Evolutionary conservation across 441 rosid genomes (phyloP).

Genomic region (Brassica hybrid): DNA sequence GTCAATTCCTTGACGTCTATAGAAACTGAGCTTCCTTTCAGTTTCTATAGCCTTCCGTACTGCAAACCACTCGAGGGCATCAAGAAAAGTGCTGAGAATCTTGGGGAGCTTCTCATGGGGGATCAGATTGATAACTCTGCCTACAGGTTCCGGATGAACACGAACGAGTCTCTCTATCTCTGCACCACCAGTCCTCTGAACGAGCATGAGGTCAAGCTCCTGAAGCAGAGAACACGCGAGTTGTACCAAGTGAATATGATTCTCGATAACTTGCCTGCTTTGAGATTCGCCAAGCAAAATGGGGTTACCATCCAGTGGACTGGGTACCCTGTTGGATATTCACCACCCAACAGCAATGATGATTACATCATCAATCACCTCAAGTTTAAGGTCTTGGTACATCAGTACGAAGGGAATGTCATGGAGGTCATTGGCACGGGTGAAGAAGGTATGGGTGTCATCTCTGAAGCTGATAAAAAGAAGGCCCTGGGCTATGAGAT

Average conservation of each 20-base stretch:
- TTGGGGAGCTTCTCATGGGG: constrained; percentile 98
- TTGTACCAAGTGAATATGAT: constrained; percentile 93
- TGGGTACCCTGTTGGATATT: constrained; percentile 91
- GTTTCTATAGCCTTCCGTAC: constrained; percentile 87
- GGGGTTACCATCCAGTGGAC: constrained; percentile 89
- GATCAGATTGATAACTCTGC: constrained; percentile 95
- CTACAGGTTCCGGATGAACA: constrained; percentile 77
- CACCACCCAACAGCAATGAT: constrained; percentile 72
- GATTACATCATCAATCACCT: constrained; percentile 92
- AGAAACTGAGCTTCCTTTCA: constrained; percentile 90
- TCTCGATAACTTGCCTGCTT: constrained; percentile 90
- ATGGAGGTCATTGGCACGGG: constrained; percentile 93
- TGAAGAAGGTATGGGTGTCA: constrained; percentile 91
- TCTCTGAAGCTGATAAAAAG: constrained; percentile 79
- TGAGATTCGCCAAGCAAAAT: constrained; percentile 77
- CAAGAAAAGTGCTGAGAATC: constrained; percentile 92
- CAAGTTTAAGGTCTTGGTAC: constrained; percentile 88
- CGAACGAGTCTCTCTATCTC: constrained; percentile 77
- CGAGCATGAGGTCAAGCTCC: constrained; percentile 84
- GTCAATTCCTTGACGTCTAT: constrained; percentile 95
- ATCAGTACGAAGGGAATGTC: constrained; percentile 84
- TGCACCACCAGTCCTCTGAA: constrained; percentile 64
- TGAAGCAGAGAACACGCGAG: constrained; percentile 89
- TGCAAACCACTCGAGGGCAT: constrained; percentile 70
- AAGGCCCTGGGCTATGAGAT: constrained; percentile 82